Base-by-base conservation (phyloP, 1,139 yeast genomes). In the Geotrichum australiense region DNA sequence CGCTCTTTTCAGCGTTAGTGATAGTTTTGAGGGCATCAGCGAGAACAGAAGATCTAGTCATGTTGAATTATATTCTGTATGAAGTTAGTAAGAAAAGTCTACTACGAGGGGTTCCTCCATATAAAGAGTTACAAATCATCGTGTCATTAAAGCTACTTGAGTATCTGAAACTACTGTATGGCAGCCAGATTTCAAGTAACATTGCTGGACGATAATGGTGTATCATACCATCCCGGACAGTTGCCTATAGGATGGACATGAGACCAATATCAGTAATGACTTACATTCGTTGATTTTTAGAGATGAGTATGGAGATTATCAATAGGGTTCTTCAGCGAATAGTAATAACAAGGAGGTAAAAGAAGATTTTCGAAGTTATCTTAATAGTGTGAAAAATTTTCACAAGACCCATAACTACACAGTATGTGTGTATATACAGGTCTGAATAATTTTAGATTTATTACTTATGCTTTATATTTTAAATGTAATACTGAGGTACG, bases 1-100 rank as follows among this genome's bases (percentile, higher is more conserved):
- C 98, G 68, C 96, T 80, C 74, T 89, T 91, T 76, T 91, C 98
- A 70, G 98, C 98, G 70, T 91, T 91, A 89, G 89, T 86, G 70
- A 91, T 91, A 62, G 96, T 80, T 70, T 91, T 89, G 68, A 91
- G 83, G 68, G 98, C 97, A 75, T 91, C 98, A 64, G 97, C 96
- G 72, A 91, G 83, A 68, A 85, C 98, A 60, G 98, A 91, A 62
- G 96, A 76, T 78, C 97, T 89, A 69, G 97, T 87, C 97, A 91
- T 87, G 70, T 67, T 73, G 43, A 39, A 55, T 53, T 52, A 43
- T 19, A 40, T 18, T 12, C 40, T 43, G 46, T n/a, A 19, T 25
- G 37, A 35, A 22, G 40, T 42, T 42, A 42, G 43, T 39, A 15
- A 11, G 20, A 19, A 10, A 7, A 30, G 14, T 19, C 26, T 26